phyloP scores from a whole-genome alignment of 2,329 filamentous ascomycete species.

The Simplicillium aogashimaense region DNA sequence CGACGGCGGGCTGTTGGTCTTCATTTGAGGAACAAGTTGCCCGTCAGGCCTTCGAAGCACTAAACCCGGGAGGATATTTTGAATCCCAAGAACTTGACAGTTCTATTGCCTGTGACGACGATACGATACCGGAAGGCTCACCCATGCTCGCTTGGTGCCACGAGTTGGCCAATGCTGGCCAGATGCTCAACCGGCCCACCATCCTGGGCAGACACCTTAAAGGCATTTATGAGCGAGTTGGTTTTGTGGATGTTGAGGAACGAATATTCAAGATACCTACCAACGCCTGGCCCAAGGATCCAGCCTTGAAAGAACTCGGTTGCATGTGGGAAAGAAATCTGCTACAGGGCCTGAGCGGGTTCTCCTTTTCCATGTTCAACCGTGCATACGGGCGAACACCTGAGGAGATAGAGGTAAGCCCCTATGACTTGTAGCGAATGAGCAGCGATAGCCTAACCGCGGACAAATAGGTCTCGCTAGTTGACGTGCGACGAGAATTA shows the following conservation, averaged over 20 bases:
- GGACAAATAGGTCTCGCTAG: slow-evolving; percentile 29
- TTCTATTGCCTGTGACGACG: slow-evolving; percentile 32
- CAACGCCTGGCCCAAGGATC: slow-evolving; percentile 42
- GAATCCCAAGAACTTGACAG: slow-evolving; percentile 40
- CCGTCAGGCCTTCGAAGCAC: slow-evolving; percentile 35
- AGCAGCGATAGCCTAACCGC: not conserved
- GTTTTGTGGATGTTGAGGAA: slow-evolving; percentile 46
- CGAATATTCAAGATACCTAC: slow-evolving; percentile 42
- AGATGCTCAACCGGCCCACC: slow-evolving; percentile 25
- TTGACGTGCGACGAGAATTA: slow-evolving; percentile 37
- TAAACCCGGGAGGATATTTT: slow-evolving; percentile 43
- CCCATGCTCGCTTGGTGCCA: slow-evolving; percentile 28
- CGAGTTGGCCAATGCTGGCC: slow-evolving; percentile 28
- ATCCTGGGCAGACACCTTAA: slow-evolving; percentile 22
- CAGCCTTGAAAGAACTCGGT: slow-evolving; percentile 30
- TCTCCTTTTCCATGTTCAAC: slow-evolving; percentile 29
- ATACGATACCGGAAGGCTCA: slow-evolving; percentile 25
- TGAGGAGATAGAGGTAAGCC: slow-evolving; percentile 38
- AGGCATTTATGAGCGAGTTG: slow-evolving; percentile 32
- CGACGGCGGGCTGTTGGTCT: slow-evolving; percentile 38
- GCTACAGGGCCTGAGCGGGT: slow-evolving; percentile 31
- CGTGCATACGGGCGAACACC: slow-evolving; percentile 27
- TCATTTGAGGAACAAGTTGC: slow-evolving; percentile 40
- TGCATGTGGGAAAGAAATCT: slow-evolving; percentile 34
- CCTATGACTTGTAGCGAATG: not conserved